A percentile compares a stretch with the other conserved stretches of the same genome.
Evolutionary conservation across 2,329 filamentous ascomycete genomes (phyloP).

Genomic region (Microsporum audouinii): DNA sequence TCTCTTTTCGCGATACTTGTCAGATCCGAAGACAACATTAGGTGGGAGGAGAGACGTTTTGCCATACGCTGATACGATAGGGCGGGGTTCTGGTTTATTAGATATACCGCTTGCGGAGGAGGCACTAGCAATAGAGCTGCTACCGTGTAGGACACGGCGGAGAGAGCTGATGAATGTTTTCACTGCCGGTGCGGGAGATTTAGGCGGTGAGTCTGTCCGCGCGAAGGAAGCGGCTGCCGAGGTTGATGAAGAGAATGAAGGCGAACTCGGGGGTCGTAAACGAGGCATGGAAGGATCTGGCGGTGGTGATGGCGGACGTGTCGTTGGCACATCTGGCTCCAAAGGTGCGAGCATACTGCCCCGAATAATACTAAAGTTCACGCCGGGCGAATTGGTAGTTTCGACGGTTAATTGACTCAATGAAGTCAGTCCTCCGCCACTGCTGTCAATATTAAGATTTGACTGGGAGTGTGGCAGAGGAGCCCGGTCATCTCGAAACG

Average conservation of each 20-base stretch:
- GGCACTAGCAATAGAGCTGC: conserved; percentile 25
- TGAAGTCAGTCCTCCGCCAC: conserved; percentile 15
- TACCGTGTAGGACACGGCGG: conserved; percentile 63
- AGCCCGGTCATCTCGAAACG: conserved; percentile 56
- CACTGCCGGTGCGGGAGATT: conserved; percentile 51
- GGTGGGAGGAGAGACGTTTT: conserved; percentile 34
- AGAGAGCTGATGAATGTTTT: conserved; percentile 79
- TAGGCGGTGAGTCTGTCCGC: conserved; percentile 14
- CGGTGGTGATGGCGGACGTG: conserved; percentile 41
- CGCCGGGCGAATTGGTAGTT: conserved; percentile 40
- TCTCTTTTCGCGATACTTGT: conserved; percentile 33
- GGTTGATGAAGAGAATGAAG: neutral
- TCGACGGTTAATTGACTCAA: conserved; percentile 54
- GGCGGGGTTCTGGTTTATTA: conserved; percentile 1
- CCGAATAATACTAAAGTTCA: conserved; percentile 57
- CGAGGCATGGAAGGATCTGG: conserved; percentile 24
- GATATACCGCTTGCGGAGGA: conserved; percentile 7
- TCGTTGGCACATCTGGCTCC: conserved; percentile 64
- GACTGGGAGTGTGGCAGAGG: conserved; percentile 40
- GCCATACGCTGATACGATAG: conserved; percentile 19
- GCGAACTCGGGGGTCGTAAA: conserved; percentile 8
- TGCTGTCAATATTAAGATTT: conserved; percentile 32
- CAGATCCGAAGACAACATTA: conserved; percentile 36
- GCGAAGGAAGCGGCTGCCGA: neutral
- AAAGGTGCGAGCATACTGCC: conserved; percentile 74